These are phyloP conservation scores for Jatropha podagrica DNA, from an alignment of 441 rosid genomes.

Conservation along the genomic window DNA sequence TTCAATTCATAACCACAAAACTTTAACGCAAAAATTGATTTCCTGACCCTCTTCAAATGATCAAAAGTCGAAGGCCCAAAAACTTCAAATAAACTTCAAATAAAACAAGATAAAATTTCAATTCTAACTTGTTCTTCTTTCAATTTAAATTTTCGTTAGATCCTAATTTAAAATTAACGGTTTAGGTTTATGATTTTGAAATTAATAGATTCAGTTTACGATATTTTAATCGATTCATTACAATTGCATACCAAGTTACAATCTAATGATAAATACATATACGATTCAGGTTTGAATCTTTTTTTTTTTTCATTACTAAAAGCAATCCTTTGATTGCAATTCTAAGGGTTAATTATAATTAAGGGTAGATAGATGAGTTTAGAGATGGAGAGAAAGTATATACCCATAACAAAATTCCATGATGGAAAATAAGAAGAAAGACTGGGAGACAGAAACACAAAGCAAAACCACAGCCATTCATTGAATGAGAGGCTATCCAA, in stretches of 20 bases:
- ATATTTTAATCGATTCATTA: no score
- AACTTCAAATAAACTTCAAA: slow-evolving; percentile 12
- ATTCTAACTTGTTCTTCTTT: background rate
- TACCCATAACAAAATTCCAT: background rate
- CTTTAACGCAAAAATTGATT: background rate
- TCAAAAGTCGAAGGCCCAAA: background rate
- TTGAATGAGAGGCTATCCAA: slow-evolving; percentile 65
- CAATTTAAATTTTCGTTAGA: no score
- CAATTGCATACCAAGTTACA: no score
- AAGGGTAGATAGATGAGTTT: no score
- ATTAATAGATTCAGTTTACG: no score
- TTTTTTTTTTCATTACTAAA: no score
- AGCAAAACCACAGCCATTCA: slow-evolving; percentile 68
- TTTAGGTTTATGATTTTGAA: no score
- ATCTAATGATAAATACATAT: no score
- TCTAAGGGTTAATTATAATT: no score
- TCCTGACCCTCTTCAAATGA: slow-evolving; percentile 11
- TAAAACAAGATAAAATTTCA: background rate
- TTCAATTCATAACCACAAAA: slow-evolving; percentile 8
- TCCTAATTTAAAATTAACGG: no score
- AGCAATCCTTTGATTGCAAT: no score
- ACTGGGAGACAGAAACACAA: slow-evolving; percentile 28
- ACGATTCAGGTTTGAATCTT: no score
- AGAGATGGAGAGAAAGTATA: background rate
- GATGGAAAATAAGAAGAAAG: background rate